These are phyloP conservation scores for Tilletia setariae DNA, from an alignment of 1,284 basidiomycete genomes.

Conservation along the genomic window DNA sequence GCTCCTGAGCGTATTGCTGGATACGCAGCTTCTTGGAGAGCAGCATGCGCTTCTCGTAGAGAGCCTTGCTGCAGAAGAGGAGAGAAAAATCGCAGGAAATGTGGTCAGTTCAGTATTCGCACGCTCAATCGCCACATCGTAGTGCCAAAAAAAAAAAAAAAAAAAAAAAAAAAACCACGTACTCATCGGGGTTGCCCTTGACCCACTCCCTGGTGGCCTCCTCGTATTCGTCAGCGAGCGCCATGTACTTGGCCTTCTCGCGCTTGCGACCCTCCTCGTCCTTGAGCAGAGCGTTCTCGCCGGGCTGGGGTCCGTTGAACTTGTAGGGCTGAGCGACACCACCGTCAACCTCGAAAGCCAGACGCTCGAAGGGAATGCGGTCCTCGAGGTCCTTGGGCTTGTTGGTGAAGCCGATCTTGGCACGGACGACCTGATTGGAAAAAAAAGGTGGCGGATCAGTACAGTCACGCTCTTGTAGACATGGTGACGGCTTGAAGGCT, in stretches of 20 bases:
- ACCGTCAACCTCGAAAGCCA: conserved; percentile 36
- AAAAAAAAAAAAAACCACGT: not conserved
- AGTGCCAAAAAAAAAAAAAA: too few species aligned
- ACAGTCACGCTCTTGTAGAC: too few species aligned
- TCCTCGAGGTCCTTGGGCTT: conserved; percentile 45
- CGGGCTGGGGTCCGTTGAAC: conserved; percentile 37
- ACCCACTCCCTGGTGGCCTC: conserved; percentile 51
- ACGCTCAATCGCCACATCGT: too few species aligned
- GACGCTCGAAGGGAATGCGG: conserved; percentile 39
- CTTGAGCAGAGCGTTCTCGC: conserved; percentile 51
- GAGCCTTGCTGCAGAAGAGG: conserved; percentile 17
- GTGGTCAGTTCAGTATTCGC: too few species aligned
- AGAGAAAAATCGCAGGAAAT: too few species aligned
- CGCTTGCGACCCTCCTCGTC: conserved; percentile 47
- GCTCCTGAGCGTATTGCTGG: conserved; percentile 53
- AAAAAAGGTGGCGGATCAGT: too few species aligned
- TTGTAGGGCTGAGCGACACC: conserved; percentile 31
- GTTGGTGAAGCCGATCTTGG: conserved; percentile 43
- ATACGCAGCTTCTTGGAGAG: conserved; percentile 51
- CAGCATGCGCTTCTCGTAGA: conserved; percentile 41
- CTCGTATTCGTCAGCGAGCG: conserved; percentile 47
- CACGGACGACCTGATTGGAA: conserved; percentile 41
- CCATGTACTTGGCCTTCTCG: conserved; percentile 43
- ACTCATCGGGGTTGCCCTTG: conserved; percentile 33
- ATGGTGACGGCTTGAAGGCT: too few species aligned